Percentiles rank a stretch among this genome's conserved stretches.
phyloP scores from a whole-genome alignment of 306 rosid species.

The Crotalaria pallida region DNA sequence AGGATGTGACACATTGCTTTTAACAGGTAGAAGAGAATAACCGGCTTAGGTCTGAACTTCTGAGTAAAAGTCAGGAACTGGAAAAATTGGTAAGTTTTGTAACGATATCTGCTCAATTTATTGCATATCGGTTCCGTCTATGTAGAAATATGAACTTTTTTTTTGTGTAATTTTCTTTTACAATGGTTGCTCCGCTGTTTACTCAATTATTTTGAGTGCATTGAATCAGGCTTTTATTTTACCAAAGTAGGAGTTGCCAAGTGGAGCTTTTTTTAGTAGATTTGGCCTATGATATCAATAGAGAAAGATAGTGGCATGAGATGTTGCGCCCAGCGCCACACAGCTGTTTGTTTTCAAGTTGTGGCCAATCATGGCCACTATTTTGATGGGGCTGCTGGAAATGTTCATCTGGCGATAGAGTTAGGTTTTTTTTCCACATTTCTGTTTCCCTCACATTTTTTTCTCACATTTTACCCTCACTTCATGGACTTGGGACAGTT shows the following conservation, averaged over 20 bases:
- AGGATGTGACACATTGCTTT: slow-evolving; percentile 21
- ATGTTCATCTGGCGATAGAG: too few species aligned
- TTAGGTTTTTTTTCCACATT: too few species aligned
- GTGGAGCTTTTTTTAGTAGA: neutral
- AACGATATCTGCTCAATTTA: neutral
- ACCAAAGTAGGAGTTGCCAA: neutral
- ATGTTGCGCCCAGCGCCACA: too few species aligned
- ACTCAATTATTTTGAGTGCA: neutral
- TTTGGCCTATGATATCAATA: neutral
- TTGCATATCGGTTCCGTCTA: neutral
- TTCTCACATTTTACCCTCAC: too few species aligned
- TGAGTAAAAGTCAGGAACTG: slow-evolving; percentile 48
- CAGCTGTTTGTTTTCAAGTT: too few species aligned
- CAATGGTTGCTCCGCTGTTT: neutral
- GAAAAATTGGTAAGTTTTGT: slow-evolving; percentile 60
- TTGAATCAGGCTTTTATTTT: neutral
- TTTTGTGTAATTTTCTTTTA: neutral
- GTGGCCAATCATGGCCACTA: too few species aligned
- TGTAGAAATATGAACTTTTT: neutral
- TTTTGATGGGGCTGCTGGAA: too few species aligned
- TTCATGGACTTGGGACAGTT: neutral
- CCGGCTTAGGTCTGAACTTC: slow-evolving; percentile 65
- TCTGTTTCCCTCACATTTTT: too few species aligned
- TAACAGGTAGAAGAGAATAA: slow-evolving; percentile 75
- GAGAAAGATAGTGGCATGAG: too few species aligned